Base-by-base conservation (phyloP, 176 grass and related monocot genomes). In the Alloteropsis semialata region DNA sequence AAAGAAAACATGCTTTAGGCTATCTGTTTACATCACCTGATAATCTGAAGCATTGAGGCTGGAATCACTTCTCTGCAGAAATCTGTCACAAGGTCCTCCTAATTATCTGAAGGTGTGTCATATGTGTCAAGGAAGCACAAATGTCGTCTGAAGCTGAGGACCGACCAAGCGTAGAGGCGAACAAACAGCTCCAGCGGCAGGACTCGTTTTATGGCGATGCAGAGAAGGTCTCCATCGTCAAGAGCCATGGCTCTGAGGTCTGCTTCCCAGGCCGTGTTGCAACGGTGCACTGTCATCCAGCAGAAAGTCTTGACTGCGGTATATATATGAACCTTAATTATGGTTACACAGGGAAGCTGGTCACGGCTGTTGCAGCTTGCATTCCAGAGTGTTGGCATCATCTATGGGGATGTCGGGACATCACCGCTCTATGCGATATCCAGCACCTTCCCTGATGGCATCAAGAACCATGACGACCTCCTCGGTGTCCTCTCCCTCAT, bases 371-470 rank as follows among this genome's bases (percentile, higher is more conserved):
- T 91, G 82, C 69, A 61, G 6, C 89, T 97, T 22, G 87, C 91
- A 1, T 97, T 97, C 44, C 94, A 97, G 81, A 87, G 88, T 45
- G 19, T 97, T 19, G 94, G 94, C 3, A 42, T 97, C 58, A 88
- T 97, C 53, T 97, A 97, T 55, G 91, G 94, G 5, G 91, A 97
- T 58, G 89, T 97, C 18, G 94, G 94, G 24, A 97, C 91, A 39
- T 93, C 89, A 32, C 94, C 94, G 28, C 87, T 97, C 4, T 93
- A 93, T 19, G 84, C 91, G 39, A 86, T 83, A 74, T 54, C 86
- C 36, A 85, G 89, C 80, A 93, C 94, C 10, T 97, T 97, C 82
- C 64, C 89, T 2, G 10, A 81, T 10, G 89, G 94, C 45, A 88
- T 97, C 58, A 27, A 74, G 28, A 14, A 91, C 61, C 24, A 57